Percentiles rank a stretch among this genome's conserved stretches.
Evolutionary conservation across 352 stramenopile species (phyloP).

Genomic region (Thalassiosira livingstoniorum): DNA sequence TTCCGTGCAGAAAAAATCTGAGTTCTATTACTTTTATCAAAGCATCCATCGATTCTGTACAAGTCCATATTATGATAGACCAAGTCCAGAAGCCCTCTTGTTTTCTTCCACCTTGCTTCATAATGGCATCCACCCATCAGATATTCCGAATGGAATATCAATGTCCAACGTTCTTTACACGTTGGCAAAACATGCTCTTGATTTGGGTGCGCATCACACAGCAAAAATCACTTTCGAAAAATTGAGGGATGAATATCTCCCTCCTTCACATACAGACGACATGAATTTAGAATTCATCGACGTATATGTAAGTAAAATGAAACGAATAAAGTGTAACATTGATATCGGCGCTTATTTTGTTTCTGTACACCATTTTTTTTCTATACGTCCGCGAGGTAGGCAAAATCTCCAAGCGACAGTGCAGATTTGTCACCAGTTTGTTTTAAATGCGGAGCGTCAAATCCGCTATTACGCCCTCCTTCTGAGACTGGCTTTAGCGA

Average conservation of each 20-base stretch:
- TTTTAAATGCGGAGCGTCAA: conserved; percentile 93
- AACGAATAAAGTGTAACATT: background rate
- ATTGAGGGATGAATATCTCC: conserved; percentile 90
- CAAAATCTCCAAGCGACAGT: conserved; percentile 92
- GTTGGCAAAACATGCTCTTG: conserved; percentile 91
- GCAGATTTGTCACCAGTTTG: conserved; percentile 94
- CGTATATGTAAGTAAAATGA: conserved; percentile 2
- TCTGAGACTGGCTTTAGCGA: conserved; percentile 39
- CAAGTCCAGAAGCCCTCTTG: conserved; percentile 92
- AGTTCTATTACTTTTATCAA: conserved; percentile 94
- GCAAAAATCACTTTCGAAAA: conserved; percentile 93
- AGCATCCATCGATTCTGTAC: conserved; percentile 93
- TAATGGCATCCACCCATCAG: conserved; percentile 87
- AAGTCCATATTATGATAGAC: conserved; percentile 93
- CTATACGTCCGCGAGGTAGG: conserved; percentile 68
- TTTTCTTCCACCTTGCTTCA: conserved; percentile 92
- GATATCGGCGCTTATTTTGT: background rate
- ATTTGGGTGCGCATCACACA: conserved; percentile 92
- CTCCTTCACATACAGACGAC: background rate
- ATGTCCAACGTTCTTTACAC: conserved; percentile 93
- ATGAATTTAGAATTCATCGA: background rate
- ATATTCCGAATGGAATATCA: conserved; percentile 89
- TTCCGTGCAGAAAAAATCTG: conserved; percentile 85
- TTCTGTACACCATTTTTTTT: background rate
- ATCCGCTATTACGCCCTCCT: conserved; percentile 92